These are phyloP conservation scores for Penicillium sp. DNA, from an alignment of 2,329 filamentous ascomycete genomes.

Conservation along the genomic window DNA sequence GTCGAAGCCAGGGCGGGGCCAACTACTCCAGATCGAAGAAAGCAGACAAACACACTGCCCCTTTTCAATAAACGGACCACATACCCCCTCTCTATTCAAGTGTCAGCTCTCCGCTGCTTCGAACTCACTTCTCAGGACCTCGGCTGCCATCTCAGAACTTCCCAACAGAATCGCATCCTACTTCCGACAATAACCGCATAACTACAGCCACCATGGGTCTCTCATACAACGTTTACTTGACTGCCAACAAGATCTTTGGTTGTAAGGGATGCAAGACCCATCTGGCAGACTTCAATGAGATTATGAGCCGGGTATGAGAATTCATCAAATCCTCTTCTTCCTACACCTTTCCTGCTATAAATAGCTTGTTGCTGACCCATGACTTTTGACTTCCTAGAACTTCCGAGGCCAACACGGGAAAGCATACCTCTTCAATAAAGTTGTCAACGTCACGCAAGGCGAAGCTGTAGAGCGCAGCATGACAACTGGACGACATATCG, in stretches of 20 bases:
- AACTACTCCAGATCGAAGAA: constrained; percentile 4
- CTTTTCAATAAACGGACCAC: constrained; percentile 5
- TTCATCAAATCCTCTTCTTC: background rate
- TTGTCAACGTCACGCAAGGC: constrained; percentile 82
- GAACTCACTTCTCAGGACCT: constrained; percentile 25
- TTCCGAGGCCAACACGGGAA: constrained; percentile 98
- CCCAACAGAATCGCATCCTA: background rate
- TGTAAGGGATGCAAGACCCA: constrained; percentile 96
- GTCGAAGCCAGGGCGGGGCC: constrained; percentile 12
- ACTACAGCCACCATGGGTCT: constrained; percentile 67
- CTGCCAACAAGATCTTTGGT: constrained; percentile 81
- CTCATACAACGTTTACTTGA: constrained; percentile 87
- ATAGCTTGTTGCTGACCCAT: constrained; percentile 11
- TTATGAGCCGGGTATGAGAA: constrained; percentile 75
- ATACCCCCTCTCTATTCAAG: constrained; percentile 3
- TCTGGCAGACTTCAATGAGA: constrained; percentile 91
- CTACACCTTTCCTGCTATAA: background rate
- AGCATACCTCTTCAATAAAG: constrained; percentile 90
- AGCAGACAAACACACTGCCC: constrained; percentile 6
- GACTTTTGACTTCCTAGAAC: constrained; percentile 60
- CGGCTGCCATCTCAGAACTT: constrained; percentile 4
- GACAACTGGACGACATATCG: constrained; percentile 93
- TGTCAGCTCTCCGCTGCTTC: constrained; percentile 9
- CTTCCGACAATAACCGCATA: constrained; percentile 10
- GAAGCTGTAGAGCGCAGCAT: constrained; percentile 94